Evolutionary conservation across 495 filamentous ascomycete species (phyloP), one percentile per base, ranked within the genome.

Genomic region (Glarea lozoyensis): DNA sequence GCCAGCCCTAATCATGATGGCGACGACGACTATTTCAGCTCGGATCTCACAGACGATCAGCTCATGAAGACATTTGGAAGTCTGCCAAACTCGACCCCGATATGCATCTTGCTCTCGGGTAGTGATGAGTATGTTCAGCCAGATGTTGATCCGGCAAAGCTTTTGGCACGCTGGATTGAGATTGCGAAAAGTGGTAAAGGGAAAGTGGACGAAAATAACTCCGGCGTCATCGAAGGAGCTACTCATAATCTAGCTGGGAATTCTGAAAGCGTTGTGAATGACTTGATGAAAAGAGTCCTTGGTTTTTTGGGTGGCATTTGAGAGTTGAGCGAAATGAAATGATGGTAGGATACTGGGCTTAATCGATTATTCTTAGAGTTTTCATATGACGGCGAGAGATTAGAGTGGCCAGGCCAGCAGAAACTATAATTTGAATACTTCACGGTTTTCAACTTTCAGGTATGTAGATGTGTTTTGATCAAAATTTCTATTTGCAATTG

Each of bases 11-110:
- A 70, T 61, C 73, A 20, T 53, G 77, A 60, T 46, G 82, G 85
- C 10, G 80, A 81, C 36, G 90, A 98, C 61, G 92, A 97, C 59
- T 82, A 84, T 49, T 98, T 96, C 64, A 86, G 81, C 45, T 83
- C 83, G 5, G 86, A 90, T 58, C 63, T 94, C 34, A 56, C 60
- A 0, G 79, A 85, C 36, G 60, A 73, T 37, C 60, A 69, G 40
- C 60, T 88, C 32, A 40, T 46, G 33, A 52, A 62, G 32, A 84
- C 72, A 19, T 95, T 92, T 72, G 86, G 85, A 1, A 57, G 38
- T 41, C 61, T 84, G 30, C 67, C 68, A 19, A 47, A 69, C 40
- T 52, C 67, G 24, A 75, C 69, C 21, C 69, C 79, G 10, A 40
- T 89, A 29, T 63, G 77, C 48, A 72, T 83, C 19, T 58, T 95